Evolutionary conservation across 2,329 filamentous ascomycete genomes (phyloP).

Genomic region (Lecanicillium sp.): DNA sequence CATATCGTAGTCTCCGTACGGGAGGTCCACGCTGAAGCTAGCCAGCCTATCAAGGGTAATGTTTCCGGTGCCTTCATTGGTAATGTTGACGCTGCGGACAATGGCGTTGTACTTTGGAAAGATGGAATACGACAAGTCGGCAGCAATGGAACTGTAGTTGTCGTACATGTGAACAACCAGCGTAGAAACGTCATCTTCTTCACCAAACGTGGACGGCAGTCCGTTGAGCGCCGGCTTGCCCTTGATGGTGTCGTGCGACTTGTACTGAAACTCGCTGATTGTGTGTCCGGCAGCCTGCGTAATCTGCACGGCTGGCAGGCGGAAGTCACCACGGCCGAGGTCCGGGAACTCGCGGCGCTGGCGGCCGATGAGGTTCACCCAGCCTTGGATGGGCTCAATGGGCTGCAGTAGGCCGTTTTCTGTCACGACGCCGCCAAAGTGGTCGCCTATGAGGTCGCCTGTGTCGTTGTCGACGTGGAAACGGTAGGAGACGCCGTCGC

Average conservation of each 20-base stretch:
- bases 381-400: constrained; percentile 34
- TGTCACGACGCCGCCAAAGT: constrained; percentile 49
- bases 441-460: constrained; percentile 51
- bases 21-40: constrained; percentile 55
- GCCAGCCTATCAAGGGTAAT: constrained; percentile 49
- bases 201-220: constrained; percentile 52
- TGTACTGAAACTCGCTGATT: constrained; percentile 50
- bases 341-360: constrained; percentile 57
- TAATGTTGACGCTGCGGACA: constrained; percentile 52
- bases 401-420: constrained; percentile 37
- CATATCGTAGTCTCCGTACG: constrained; percentile 53
- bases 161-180: constrained; percentile 51
- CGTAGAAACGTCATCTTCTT: constrained; percentile 48
- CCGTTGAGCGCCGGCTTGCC: constrained; percentile 51
- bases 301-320: constrained; percentile 53
- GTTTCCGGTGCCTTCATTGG: constrained; percentile 45
- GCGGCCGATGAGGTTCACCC: constrained; percentile 43
- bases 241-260: constrained; percentile 43
- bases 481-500: constrained; percentile 49
- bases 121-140: constrained; percentile 54
- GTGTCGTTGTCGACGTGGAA: constrained; percentile 52
- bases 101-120: constrained; percentile 56
- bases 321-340: constrained; percentile 54
- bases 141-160: constrained; percentile 48
- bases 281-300: constrained; percentile 51